Base-by-base conservation (phyloP, 2,329 filamentous ascomycete species). In the Phialemoniopsis sp. region DNA sequence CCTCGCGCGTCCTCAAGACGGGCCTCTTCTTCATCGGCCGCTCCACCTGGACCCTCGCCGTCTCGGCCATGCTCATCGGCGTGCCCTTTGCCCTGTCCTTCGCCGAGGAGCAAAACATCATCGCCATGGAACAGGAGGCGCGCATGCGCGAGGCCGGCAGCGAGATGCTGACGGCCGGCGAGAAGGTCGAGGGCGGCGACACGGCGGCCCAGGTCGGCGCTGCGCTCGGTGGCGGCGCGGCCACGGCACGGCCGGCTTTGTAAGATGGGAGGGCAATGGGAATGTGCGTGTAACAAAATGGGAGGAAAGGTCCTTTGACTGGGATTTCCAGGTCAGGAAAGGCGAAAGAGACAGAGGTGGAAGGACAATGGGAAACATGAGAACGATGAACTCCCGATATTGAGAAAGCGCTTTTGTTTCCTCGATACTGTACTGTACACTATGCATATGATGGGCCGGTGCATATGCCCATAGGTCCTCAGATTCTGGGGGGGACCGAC, bases 91-190 rank as follows among this genome's bases (percentile, higher is more conserved):
- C 89, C 43, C 73, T 98, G 52, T 91, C 89, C 42, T 91, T 89
- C 61, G 83, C 86, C 48, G 93, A 98, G 74, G 93, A 98, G 73
- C 89, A 96, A 76, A 88, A 95, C 73, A 82, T 95, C 62, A 76
- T 91, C 49, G 91, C 95, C 73, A 94, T 96, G 89, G 93, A 98
- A 80, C 82, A 89, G 66, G 91, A 96, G 72, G 89, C 90, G 79
- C 83, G 86, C 65, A 93, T 95, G 88, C 86, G 93, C 64, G 88
- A 95, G 78, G 80, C 86, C 57, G 89, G 89, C 47, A 84, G 86
- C 59, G 88, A 95, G 60, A 60, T 80, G 29, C 55, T 81, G 44
- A 78, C 74, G 12, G 71, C 68, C 12, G 64, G 61, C 37, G 55
- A 55, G 38, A 51, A 41, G 7, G 38, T 41, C 15, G 55, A 57